Base-by-base conservation (phyloP, 2,329 filamentous ascomycete species). In the Pseudopyricularia javanii region DNA sequence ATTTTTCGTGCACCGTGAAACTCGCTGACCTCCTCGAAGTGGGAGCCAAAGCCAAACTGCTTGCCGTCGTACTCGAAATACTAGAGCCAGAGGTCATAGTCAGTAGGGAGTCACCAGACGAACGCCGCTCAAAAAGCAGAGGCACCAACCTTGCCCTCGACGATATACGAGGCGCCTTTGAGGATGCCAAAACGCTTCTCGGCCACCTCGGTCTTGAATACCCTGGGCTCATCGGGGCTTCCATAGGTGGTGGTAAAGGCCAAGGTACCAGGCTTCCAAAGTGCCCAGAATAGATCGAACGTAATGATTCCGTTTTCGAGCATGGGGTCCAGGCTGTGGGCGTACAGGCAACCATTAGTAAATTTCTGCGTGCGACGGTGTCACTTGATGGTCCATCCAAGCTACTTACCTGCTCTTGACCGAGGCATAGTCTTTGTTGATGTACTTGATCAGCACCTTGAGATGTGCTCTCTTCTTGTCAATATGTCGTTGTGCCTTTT, bases 11-110 rank as follows among this genome's bases (percentile, higher is more conserved):
- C 80, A 0, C 90, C 90, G 55, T 87, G 86, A 73, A 95, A 96
- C 3, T 80, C 74, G 7, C 77, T 68, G 12, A 95, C 81, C 50
- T 90, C 82, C 35, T 82, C 78, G 11, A 80, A 73, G 62, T 88
- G 80, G 50, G 74, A 81, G 15, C 86, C 87, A 60, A 85, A 83
- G 3, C 89, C 90, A 63, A 91, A 94, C 7, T 79, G 76, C 64
- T 94, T 94, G 54, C 90, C 91, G 59, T 95, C 88, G 56, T 89
- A 95, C 61, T 95, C 89, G 26, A 95, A 77, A 59, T 93, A 95
- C 64, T 75, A 69, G 7, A 12, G n/a, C 2, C n/a, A 4, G 11
- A 9, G 17, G 12, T 35, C 9, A 2, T 15, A 2, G 17, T 50
- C 48, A 30, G 34, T 9, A 26, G 24, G 20, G 11, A 9, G 28